phyloP scores from a whole-genome alignment of 176 grass and related monocot genomes.

The Aegilops tauschii region DNA sequence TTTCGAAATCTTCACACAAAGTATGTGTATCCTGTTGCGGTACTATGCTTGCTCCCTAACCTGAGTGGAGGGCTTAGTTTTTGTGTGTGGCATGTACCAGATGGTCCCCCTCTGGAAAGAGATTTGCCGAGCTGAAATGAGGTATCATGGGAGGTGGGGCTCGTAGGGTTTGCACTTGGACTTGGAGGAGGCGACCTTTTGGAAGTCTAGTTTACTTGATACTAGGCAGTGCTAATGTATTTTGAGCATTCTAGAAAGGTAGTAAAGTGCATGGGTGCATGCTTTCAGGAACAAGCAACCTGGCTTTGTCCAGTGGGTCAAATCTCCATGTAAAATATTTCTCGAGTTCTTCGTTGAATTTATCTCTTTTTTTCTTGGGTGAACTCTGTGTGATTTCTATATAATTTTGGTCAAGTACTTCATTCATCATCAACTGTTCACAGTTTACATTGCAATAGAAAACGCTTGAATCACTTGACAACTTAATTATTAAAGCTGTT shows the following conservation, averaged over 20 bases:
- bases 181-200: constrained; percentile 22
- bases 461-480: neutral
- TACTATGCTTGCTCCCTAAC: constrained; percentile 14
- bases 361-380: neutral
- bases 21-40: neutral
- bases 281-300: constrained; percentile 16
- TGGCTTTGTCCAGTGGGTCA: neutral
- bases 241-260: constrained; percentile 21
- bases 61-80: constrained; percentile 8
- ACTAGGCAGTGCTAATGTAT: neutral
- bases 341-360: neutral
- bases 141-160: constrained; percentile 22
- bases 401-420: neutral
- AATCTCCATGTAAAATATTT: neutral
- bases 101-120: constrained; percentile 3
- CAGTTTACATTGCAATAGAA: neutral
- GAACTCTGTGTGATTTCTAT: neutral
- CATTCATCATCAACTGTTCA: neutral
- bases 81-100: neutral
- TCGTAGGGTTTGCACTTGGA: neutral
- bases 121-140: constrained; percentile 7
- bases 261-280: neutral
- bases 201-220: constrained; percentile 1
- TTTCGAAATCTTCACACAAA: constrained; percentile 31
- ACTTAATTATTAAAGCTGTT: neutral